Conservation (phyloP, 108 stramenopile genomes). For the Cyclotella sp. region DNA sequence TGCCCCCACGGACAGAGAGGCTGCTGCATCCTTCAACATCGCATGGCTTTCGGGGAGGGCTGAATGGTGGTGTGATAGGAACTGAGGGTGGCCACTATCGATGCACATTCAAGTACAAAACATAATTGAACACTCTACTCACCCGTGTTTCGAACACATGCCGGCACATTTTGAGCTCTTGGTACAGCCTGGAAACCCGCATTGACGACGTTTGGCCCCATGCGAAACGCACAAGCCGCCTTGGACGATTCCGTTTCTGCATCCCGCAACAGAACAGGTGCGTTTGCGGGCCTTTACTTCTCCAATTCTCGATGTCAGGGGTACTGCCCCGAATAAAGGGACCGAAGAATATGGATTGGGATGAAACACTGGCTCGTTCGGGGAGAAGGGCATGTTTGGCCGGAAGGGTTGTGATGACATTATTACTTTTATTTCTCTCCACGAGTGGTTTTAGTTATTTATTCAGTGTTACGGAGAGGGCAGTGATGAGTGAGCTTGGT, state of each 20-base stretch:
- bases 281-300: constrained; percentile 1
- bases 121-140: not conserved
- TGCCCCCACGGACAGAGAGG: not conserved
- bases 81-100: not conserved
- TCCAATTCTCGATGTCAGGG: too few species aligned
- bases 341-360: not conserved
- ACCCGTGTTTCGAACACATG: constrained; percentile 23
- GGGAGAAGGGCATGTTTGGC: not conserved
- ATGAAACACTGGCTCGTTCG: not conserved
- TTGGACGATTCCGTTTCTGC: constrained; percentile 22
- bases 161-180: constrained; percentile 16
- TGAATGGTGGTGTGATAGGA: not conserved
- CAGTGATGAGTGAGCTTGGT: too few species aligned
- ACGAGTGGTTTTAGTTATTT: too few species aligned
- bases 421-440: too few species aligned
- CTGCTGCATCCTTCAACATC: not conserved
- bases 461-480: too few species aligned
- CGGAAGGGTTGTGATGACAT: not conserved
- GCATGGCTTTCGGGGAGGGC: not conserved
- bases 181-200: constrained; percentile 16
- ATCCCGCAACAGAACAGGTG: constrained; percentile 15
- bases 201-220: constrained; percentile 24
- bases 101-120: too few species aligned
- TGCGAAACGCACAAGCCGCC: constrained; percentile 24
- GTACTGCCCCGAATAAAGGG: not conserved